phyloP scores from a whole-genome alignment of 225 moss, liverwort and hornwort genomes.

The Pseudoscleropodium purum region DNA sequence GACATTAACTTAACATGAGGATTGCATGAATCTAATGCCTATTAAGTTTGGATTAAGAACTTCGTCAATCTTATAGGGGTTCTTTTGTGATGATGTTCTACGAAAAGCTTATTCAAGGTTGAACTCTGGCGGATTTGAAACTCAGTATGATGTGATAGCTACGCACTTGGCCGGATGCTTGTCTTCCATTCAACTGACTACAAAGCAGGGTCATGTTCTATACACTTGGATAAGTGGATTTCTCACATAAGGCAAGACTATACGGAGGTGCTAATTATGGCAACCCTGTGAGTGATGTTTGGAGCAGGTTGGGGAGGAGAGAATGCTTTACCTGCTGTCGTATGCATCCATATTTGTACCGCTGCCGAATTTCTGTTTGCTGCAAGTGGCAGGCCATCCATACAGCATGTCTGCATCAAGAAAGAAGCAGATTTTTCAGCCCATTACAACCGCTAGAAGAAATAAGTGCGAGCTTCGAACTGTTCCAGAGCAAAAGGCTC shows the following conservation, averaged over 20 bases:
- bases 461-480: not conserved
- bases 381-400: constrained; percentile 76
- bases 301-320: constrained; percentile 78
- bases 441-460: not conserved
- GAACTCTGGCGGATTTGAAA: not conserved
- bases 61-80: not conserved
- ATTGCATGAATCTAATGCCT: not conserved
- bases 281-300: not conserved
- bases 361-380: constrained; percentile 69
- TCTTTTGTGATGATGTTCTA: not conserved
- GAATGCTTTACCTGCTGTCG: constrained; percentile 78
- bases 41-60: not conserved
- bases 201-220: not conserved
- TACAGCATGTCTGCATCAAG: constrained; percentile 18
- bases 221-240: not conserved
- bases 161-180: not conserved
- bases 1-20: not conserved
- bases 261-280: not conserved
- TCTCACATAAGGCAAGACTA: not conserved
- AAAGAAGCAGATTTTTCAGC: constrained; percentile 10
- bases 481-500: not conserved
- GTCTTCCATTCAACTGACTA: not conserved
- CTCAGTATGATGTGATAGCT: not conserved
- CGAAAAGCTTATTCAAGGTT: not conserved
- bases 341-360: constrained; percentile 76